phyloP scores from a whole-genome alignment of 2,329 filamentous ascomycete species.

The Chlorencoelia australis region DNA sequence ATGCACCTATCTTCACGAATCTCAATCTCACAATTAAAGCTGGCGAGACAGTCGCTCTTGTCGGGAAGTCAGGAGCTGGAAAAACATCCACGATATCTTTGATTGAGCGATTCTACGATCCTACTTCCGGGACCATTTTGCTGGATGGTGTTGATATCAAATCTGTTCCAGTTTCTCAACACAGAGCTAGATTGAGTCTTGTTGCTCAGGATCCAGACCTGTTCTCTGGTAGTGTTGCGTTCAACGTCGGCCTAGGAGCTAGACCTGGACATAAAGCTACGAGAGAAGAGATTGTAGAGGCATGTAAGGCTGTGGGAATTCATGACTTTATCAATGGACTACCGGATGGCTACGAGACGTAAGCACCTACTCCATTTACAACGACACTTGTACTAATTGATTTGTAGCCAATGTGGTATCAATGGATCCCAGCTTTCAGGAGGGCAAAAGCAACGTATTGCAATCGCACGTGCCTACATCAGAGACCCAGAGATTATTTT shows the following conservation, averaged over 20 bases:
- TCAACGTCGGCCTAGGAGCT: slow-evolving; percentile 46
- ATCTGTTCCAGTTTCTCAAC: slow-evolving; percentile 32
- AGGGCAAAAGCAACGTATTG: slow-evolving; percentile 68
- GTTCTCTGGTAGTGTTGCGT: slow-evolving; percentile 44
- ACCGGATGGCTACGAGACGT: slow-evolving; percentile 57
- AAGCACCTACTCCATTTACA: slow-evolving; percentile 39
- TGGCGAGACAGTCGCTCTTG: slow-evolving; percentile 52
- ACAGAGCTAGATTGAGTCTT: slow-evolving; percentile 43
- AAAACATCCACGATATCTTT: slow-evolving; percentile 56
- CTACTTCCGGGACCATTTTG: slow-evolving; percentile 25
- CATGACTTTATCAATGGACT: slow-evolving; percentile 55
- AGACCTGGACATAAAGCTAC: slow-evolving; percentile 44
- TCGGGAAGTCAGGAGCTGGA: slow-evolving; percentile 56
- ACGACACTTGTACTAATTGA: not conserved
- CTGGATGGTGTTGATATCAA: slow-evolving; percentile 34
- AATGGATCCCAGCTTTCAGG: slow-evolving; percentile 66
- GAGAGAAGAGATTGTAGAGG: slow-evolving; percentile 52
- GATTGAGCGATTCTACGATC: slow-evolving; percentile 41
- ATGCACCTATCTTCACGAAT: slow-evolving; percentile 45
- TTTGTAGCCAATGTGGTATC: slow-evolving; percentile 45
- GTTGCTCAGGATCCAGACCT: slow-evolving; percentile 47
- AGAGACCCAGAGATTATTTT: slow-evolving; percentile 63
- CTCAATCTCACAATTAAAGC: slow-evolving; percentile 47
- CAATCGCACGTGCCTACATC: slow-evolving; percentile 68
- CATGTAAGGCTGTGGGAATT: slow-evolving; percentile 58